phyloP scores from a whole-genome alignment of 1,284 basidiomycete species.

The Sporisorium reilianum region DNA sequence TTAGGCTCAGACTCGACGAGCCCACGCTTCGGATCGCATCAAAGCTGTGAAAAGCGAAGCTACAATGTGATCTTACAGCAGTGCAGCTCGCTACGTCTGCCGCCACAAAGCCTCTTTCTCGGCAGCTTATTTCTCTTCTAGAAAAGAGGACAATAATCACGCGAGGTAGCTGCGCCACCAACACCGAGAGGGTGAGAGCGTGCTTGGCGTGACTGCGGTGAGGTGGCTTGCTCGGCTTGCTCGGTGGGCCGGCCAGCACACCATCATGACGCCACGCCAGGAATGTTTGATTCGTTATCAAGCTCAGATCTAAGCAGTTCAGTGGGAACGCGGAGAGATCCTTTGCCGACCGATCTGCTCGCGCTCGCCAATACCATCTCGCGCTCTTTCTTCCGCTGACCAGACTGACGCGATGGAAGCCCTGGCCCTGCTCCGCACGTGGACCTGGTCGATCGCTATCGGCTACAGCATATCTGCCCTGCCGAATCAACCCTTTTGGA shows the following conservation, averaged over 20 bases:
- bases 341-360: no score
- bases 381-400: no score
- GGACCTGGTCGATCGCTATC: neutral
- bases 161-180: neutral
- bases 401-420: no score
- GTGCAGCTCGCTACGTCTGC: neutral
- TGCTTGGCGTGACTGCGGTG: no score
- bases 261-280: neutral
- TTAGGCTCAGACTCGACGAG: no score
- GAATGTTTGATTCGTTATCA: neutral
- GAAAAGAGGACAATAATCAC: neutral
- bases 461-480: neutral
- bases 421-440: neutral
- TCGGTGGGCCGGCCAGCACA: neutral
- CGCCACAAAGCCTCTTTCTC: slow-evolving; percentile 1
- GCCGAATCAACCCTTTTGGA: neutral
- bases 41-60: no score
- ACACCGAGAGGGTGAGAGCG: no score
- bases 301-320: neutral
- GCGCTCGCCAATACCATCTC: no score
- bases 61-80: neutral
- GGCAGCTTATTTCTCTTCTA: neutral
- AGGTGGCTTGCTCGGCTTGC: neutral
- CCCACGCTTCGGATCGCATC: no score
- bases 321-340: no score